A percentile compares a stretch with the other conserved stretches of the same genome.
Conservation (phyloP, 805 yeast genomes). For the Candida dajiaensis region DNA sequence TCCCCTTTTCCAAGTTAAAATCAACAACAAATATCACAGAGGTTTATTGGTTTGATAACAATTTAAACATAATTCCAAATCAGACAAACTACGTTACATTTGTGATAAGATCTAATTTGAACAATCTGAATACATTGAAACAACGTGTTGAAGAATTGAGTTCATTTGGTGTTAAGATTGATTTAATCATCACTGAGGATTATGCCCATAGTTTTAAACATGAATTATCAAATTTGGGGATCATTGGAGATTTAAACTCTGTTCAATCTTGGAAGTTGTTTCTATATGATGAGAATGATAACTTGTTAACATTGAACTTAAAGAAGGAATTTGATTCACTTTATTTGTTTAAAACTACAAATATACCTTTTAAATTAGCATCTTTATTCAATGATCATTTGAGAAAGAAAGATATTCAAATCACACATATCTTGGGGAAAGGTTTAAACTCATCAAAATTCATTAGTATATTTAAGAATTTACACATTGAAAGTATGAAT, state of each 20-base stretch:
- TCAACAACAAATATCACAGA: slow-evolving; percentile 42
- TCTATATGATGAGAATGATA: slow-evolving; percentile 2
- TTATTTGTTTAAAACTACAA: slow-evolving; percentile 30
- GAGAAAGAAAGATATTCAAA: slow-evolving; percentile 37
- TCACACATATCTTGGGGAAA: slow-evolving; percentile 48
- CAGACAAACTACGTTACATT: slow-evolving; percentile 18
- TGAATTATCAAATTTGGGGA: slow-evolving; percentile 22
- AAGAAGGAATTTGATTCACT: slow-evolving; percentile 26
- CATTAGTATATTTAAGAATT: slow-evolving; percentile 34
- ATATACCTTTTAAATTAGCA: slow-evolving; percentile 24
- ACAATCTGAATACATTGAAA: slow-evolving; percentile 12
- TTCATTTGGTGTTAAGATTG: slow-evolving; percentile 9
- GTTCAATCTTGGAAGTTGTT: slow-evolving; percentile 15
- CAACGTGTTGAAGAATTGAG: slow-evolving; percentile 16
- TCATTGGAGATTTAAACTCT: slow-evolving; percentile 15
- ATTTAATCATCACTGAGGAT: slow-evolving; percentile 30
- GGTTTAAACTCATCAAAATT: slow-evolving; percentile 53
- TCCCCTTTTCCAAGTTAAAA: slow-evolving; percentile 50
- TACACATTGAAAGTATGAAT: slow-evolving; percentile 24
- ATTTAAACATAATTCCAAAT: slow-evolving; percentile 6
- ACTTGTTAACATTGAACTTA: slow-evolving; percentile 11
- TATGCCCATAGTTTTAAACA: slow-evolving; percentile 29
- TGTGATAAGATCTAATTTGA: slow-evolving; percentile 18
- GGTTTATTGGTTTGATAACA: slow-evolving; percentile 40
- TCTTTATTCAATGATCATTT: slow-evolving; percentile 38